Evolutionary conservation across 2,329 filamentous ascomycete species (phyloP), one percentile per base, ranked within the genome.

Genomic region (Fusarium sulawesiense): DNA sequence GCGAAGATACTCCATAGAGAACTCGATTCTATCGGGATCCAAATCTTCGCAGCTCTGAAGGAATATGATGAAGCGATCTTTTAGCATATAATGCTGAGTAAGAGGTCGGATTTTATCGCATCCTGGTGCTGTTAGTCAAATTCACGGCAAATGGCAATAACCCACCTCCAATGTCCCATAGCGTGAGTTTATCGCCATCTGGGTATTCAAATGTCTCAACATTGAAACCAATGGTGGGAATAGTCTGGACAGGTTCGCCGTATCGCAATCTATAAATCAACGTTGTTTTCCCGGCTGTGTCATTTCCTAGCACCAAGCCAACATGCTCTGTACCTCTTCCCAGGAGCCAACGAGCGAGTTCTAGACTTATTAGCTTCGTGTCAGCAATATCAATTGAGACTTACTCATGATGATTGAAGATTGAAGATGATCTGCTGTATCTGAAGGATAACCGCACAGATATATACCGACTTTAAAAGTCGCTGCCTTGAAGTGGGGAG

Each of bases 221-320:
- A 78, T 98, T 98, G 85, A 98, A 97, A 64, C 91, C 94, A 78
- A 97, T 96, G 73, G 94, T 98, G 68, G 94, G 94, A 78, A 98
- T 97, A 68, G 94, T 97, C 76, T 93, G 96, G 78, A 97, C 93
- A 79, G 93, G 92, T 86, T 97, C 91, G 81, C 93, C 92, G 76
- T 97, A 89, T 88, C 97, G 97, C 83, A 97, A 81, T 78, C 90
- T 88, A 81, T 94, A 94, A 42, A 94, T 83, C 54, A 94, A 82
- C 16, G 92, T 93, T 13, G 92, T 94, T 82, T 94, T 94, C 76
- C 92, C 92, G 23, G 91, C 48, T 1, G 69, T 45, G 51, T 78
- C 76, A 7, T 50, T 75, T 41, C 73, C 73, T 12, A 76, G 20
- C 16, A 75, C 30, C 27, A 75, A 41, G 11, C 73, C 73, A 4